Conservation (phyloP, 139 green algal genomes). For the Dunaliella primolecta region DNA sequence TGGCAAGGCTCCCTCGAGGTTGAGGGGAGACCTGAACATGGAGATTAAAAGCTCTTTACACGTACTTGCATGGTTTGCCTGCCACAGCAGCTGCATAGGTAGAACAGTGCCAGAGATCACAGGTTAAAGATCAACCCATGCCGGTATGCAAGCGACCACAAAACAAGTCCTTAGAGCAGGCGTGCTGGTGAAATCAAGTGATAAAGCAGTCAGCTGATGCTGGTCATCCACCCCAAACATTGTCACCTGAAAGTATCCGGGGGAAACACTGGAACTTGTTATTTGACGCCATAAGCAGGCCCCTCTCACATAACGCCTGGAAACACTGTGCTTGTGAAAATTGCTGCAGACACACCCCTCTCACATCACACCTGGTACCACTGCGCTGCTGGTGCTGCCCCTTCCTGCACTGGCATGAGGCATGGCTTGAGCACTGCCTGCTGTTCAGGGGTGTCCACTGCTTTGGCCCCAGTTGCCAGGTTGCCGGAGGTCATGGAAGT, state of each 20-base stretch:
- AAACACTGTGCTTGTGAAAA: no score
- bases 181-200: not conserved
- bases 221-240: no score
- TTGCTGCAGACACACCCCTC: no score
- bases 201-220: not conserved
- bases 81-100: not conserved
- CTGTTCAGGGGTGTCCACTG: not conserved
- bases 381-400: not conserved
- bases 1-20: conserved; percentile 35
- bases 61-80: not conserved
- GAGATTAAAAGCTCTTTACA: not conserved
- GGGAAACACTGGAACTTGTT: no score
- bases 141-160: no score
- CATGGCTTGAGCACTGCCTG: conserved; percentile 8
- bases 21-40: conserved; percentile 18
- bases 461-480: no score
- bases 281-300: no score
- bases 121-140: not conserved
- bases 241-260: no score
- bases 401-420: not conserved
- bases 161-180: no score
- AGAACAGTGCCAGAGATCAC: not conserved
- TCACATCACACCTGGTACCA: conserved; percentile 8
- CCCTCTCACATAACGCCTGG: no score
- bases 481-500: no score